A percentile compares a stretch with the other conserved stretches of the same genome.
phyloP scores from a whole-genome alignment of 371 early-diverging fungal genomes.

The Chytridium lagenaria region DNA sequence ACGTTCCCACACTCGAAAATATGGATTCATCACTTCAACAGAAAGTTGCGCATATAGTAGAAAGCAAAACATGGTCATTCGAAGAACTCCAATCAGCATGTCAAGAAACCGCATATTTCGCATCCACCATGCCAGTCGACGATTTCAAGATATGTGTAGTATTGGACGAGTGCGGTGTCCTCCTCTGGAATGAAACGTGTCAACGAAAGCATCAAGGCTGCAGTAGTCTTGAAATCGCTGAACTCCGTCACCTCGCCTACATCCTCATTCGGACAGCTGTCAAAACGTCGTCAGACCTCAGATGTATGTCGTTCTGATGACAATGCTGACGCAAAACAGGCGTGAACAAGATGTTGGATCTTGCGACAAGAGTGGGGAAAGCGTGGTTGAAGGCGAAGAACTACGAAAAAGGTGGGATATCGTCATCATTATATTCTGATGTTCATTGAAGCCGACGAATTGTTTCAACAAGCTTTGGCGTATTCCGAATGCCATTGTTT shows the following conservation, averaged over 20 bases:
- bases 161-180: conserved; percentile 1
- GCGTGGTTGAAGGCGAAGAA: conserved; percentile 5
- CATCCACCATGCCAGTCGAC: neutral
- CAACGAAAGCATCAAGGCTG: neutral
- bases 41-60: neutral
- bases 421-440: neutral
- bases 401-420: neutral
- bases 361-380: neutral
- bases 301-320: conserved; percentile 9
- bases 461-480: neutral
- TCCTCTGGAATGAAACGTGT: conserved; percentile 9
- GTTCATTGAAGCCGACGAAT: neutral
- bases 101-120: neutral
- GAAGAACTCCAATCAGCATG: neutral
- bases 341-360: conserved; percentile 10
- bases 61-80: neutral
- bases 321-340: neutral
- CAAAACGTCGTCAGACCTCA: neutral
- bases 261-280: neutral
- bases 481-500: neutral
- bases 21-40: no score
- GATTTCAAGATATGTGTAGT: neutral
- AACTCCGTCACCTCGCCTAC: neutral
- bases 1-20: neutral
- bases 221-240: conserved; percentile 1